These are phyloP conservation scores for Rhynchosporium graminicola DNA, from an alignment of 2,329 filamentous ascomycete genomes.

Conservation along the genomic window DNA sequence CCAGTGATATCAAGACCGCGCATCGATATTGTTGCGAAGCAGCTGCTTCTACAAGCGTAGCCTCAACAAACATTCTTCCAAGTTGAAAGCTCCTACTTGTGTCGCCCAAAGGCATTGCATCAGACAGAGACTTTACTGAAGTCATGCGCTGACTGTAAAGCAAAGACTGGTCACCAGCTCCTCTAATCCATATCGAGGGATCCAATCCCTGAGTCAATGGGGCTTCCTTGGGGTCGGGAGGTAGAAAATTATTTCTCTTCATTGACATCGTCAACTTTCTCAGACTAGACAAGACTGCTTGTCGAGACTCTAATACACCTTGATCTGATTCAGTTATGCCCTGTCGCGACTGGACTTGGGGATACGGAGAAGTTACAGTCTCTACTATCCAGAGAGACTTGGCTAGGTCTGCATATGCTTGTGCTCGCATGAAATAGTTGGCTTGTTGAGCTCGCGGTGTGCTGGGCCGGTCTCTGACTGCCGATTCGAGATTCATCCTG, in stretches of 20 bases:
- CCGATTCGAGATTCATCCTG: constrained; percentile 70
- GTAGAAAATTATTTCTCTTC: constrained; percentile 78
- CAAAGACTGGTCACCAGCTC: constrained; percentile 45
- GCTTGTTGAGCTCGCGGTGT: constrained; percentile 55
- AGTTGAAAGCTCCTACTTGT: constrained; percentile 74
- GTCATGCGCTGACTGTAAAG: constrained; percentile 33
- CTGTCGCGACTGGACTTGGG: constrained; percentile 25
- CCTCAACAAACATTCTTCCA: constrained; percentile 73
- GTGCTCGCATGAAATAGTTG: constrained; percentile 61
- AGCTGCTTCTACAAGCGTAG: constrained; percentile 71
- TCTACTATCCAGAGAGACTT: constrained; percentile 82
- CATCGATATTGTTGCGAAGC: constrained; percentile 69
- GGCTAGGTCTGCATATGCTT: constrained; percentile 82
- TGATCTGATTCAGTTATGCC: constrained; percentile 28
- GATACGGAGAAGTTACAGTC: constrained; percentile 45
- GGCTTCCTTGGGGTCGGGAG: constrained; percentile 61
- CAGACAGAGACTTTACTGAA: constrained; percentile 50
- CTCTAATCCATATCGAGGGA: constrained; percentile 78
- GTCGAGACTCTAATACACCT: constrained; percentile 52
- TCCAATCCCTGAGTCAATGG: constrained; percentile 77
- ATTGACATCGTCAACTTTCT: constrained; percentile 79
- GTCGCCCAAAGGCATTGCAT: constrained; percentile 77
- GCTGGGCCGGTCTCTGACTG: constrained; percentile 65
- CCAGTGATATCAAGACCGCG: constrained; percentile 73
- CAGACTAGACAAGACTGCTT: constrained; percentile 63